Base-by-base conservation (phyloP, 2,329 filamentous ascomycete genomes). In the Immersiporthe knoxdaviesiana region DNA sequence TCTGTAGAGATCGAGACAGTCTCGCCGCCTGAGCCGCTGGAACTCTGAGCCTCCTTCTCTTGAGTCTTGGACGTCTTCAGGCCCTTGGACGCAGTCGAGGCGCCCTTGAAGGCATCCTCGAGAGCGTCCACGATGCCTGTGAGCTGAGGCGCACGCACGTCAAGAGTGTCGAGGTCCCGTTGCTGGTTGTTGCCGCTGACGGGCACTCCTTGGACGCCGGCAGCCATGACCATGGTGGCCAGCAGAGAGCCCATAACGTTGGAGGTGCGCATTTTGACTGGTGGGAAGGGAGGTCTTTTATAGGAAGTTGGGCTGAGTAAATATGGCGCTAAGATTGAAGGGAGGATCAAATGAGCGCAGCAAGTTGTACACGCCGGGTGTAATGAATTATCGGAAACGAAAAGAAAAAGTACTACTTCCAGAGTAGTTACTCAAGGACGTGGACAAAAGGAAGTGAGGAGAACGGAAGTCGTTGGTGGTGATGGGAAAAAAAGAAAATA, bases 191-290 rank as follows among this genome's bases (percentile, higher is more conserved):
- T 35, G 52, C 30, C 24, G 5, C 35, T 35, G 52, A 56, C 24
- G 5, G 52, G 52, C 1, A 27, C 52, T 14, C 52, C 52, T 56
- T 56, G 52, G 27, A 56, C 52, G 12, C 52, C 27, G 5, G 27
- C 24, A 8, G 52, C 24, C 52, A 56, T 56, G 52, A 56, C 27
- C 52, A 56, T 30, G 24, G 52, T 56, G 52, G 52, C 52, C 52
- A 56, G 24, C 52, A 56, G 52, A 30, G 52, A 16, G 52, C 52
- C 52, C 24, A 56, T 56, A 2, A 56, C 52, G 24, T 56, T 32
- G 11, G 52, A 30, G 32, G 52, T 32, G 27, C 52, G 52, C 52
- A 56, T 56, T 2, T 56, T 56, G 27, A 56, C 30, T 16, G 24
- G 24, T 8, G 52, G 14, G 2, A 32, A 56, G 12, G 24, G 16